Evolutionary conservation across 2,329 filamentous ascomycete species (phyloP).

Genomic region (Tolypocladium ophioglossoides): DNA sequence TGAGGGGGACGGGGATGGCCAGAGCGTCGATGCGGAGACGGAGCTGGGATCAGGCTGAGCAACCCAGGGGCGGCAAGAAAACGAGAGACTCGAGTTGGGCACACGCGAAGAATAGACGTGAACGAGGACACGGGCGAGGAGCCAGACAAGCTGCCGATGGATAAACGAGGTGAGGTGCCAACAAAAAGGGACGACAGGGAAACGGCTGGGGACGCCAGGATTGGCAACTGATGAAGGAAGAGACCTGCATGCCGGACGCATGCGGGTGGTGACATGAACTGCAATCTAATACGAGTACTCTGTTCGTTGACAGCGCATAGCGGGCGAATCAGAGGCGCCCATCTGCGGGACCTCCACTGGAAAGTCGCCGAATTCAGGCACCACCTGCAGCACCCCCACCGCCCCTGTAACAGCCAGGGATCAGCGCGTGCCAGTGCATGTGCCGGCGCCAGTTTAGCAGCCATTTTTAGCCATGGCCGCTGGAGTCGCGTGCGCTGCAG

Average conservation of each 20-base stretch:
- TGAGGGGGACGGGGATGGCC: neutral
- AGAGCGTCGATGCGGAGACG: neutral
- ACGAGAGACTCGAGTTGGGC: neutral
- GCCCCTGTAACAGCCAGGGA: constrained; percentile 2
- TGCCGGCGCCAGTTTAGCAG: neutral
- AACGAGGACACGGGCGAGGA: neutral
- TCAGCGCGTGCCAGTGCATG: constrained; percentile 1
- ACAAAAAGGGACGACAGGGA: neutral
- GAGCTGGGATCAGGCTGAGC: neutral
- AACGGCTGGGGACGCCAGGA: constrained; percentile 1
- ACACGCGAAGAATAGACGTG: neutral
- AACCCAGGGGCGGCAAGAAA: neutral
- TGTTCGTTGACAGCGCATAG: neutral
- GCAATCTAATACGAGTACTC: too few species aligned
- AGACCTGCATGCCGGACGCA: neutral
- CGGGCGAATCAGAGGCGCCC: neutral
- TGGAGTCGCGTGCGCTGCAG: neutral
- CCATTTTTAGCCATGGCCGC: constrained; percentile 3
- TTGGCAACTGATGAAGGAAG: neutral
- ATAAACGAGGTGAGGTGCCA: neutral
- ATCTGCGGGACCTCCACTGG: neutral
- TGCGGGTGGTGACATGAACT: neutral
- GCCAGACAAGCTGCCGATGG: neutral
- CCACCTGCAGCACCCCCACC: neutral
- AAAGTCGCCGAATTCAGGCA: neutral